phyloP scores from a whole-genome alignment of 2,329 filamentous ascomycete species.

The Nigrospora oryzae region DNA sequence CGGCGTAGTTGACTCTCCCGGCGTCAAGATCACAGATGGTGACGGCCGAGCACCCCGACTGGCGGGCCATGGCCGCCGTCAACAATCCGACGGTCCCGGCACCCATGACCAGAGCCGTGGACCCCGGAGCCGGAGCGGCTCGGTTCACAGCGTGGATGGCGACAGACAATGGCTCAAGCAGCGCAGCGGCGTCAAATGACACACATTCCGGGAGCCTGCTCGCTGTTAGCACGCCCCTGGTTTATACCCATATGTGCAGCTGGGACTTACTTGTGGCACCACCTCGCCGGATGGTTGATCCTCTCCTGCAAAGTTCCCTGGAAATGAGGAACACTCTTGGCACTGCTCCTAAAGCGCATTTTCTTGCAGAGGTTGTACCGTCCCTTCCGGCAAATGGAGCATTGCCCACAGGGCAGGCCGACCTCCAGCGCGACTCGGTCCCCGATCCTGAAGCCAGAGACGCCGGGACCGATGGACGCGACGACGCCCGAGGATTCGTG shows the following conservation, averaged over 20 bases:
- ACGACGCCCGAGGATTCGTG: conserved; percentile 54
- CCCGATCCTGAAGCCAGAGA: conserved; percentile 42
- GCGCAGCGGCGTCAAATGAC: conserved; percentile 50
- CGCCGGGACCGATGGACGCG: conserved; percentile 43
- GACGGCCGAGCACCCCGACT: conserved; percentile 50
- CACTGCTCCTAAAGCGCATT: conserved; percentile 54
- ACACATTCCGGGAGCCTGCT: conserved; percentile 47
- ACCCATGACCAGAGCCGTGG: conserved; percentile 54
- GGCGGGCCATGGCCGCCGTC: conserved; percentile 53
- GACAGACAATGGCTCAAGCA: conserved; percentile 54
- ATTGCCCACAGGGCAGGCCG: conserved; percentile 27
- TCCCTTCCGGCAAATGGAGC: conserved; percentile 34
- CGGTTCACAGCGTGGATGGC: conserved; percentile 54
- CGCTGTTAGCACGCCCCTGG: conserved; percentile 8
- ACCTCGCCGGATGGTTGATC: conserved; percentile 53
- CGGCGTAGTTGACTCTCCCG: conserved; percentile 50
- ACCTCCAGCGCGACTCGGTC: conserved; percentile 43
- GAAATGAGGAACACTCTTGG: conserved; percentile 54
- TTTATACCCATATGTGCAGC: background rate
- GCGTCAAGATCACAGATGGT: conserved; percentile 53
- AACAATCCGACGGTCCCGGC: conserved; percentile 56
- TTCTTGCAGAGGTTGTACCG: conserved; percentile 55
- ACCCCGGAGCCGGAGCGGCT: conserved; percentile 40
- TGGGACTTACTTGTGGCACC: conserved; percentile 50
- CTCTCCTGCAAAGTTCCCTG: conserved; percentile 54